A percentile compares a stretch with the other conserved stretches of the same genome.
Evolutionary conservation across 768 basidiomycete genomes (phyloP).

Genomic region (Astraeus odoratus): DNA sequence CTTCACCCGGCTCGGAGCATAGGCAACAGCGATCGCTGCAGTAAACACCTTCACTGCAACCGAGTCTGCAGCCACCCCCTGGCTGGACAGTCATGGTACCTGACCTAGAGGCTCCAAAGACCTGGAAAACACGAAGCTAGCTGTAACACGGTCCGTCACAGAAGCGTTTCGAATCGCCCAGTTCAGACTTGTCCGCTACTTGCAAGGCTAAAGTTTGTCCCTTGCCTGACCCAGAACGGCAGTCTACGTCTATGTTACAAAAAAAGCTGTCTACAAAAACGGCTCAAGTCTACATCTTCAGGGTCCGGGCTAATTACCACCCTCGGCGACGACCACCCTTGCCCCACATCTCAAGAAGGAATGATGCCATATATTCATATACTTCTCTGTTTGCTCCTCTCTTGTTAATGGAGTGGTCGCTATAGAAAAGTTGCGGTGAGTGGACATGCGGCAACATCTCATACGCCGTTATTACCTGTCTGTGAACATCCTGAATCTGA

Average conservation of each 20-base stretch:
- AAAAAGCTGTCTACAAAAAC: background rate
- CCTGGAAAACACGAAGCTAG: too few relatives aligned
- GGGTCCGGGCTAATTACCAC: too few relatives aligned
- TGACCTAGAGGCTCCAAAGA: too few relatives aligned
- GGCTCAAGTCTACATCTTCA: background rate
- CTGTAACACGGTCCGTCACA: too few relatives aligned
- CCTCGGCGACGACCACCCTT: constrained; percentile 64
- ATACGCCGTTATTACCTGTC: constrained; percentile 68
- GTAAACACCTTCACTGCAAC: too few relatives aligned
- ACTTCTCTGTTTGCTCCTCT: constrained; percentile 81
- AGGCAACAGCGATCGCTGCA: too few relatives aligned
- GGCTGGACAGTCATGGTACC: too few relatives aligned
- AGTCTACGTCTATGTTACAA: background rate
- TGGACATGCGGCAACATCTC: background rate
- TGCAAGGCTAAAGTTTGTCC: too few relatives aligned
- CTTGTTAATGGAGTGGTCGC: constrained; percentile 71
- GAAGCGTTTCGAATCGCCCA: too few relatives aligned
- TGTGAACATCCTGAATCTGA: constrained; percentile 93
- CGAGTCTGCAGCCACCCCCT: too few relatives aligned
- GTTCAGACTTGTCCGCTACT: too few relatives aligned
- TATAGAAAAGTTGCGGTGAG: constrained; percentile 25
- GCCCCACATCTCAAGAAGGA: constrained; percentile 91
- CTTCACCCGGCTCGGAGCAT: too few relatives aligned
- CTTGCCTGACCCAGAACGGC: background rate
- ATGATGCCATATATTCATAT: constrained; percentile 78